Evolutionary conservation across 140 eudicot species (phyloP), one percentile per base, ranked within the genome.

Genomic region (Erigeron philadelphicus): DNA sequence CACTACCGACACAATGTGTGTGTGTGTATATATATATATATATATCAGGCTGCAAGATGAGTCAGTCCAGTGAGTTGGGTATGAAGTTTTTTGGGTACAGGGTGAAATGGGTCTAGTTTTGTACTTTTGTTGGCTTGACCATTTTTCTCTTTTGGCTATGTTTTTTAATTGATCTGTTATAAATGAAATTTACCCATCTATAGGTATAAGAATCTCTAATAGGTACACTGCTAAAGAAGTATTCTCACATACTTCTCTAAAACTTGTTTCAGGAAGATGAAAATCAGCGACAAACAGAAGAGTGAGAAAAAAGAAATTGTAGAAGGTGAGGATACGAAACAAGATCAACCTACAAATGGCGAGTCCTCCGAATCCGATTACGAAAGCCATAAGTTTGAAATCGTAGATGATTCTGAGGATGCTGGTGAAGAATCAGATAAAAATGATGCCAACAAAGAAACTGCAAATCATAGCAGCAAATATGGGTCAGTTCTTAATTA

Each of bases 221-320:
- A 15, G 2, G 56, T 70, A 64, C 40, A 38, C 12, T 19, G 25
- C 13, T 53, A 72, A 72, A 66, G 44, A 52, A 23, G 40, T 47
- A 48, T 11, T 49, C 25, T 69, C 11, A 49, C 75, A 40, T 56
- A 4, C 76, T 60, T 31, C 42, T 61, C 50, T 59, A 21, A 64
- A 31, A 31, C 5, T 4, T 31, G 38, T 31, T 31, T 31, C 44
- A 91, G 96, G 80, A 84, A 73, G 73, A 75, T 75, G 76, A 84
- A 86, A 84, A 73, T 74, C 42, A 67, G 18, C 48, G 84, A 83
- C 8, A 81, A 82, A 54, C 70, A 15, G 47, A 80, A 50, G 57
- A 72, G 50, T 31, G 80, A 59, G 61, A 76, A 62, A 69, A 80
- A 75, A 9, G 77, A 40, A 81, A 57, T 23, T 77, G 21, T 64